Base-by-base conservation (phyloP, 2,329 filamentous ascomycete genomes). In the Monilinia laxa region DNA sequence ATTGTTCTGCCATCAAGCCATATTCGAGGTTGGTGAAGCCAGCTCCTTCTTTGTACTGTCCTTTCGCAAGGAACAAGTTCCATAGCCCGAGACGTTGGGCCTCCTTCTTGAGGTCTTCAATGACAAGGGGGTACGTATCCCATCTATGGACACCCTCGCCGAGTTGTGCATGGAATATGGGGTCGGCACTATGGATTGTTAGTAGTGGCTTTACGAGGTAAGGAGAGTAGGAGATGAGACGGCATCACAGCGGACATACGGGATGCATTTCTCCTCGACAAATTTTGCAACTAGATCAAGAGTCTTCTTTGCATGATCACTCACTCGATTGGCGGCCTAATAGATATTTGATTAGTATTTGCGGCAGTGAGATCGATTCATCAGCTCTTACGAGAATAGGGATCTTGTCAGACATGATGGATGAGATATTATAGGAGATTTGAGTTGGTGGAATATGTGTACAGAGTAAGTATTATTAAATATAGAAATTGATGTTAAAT, bases 51-150 rank as follows among this genome's bases (percentile, higher is more conserved):
- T 90, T 92, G 84, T 97, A 98, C 81, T 97, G 93, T 74, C 89
- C 93, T 82, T 91, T 94, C 71, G 95, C 92, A 73, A 99, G 80
- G 83, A 99, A 99, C 89, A 99, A 90, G 81, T 99, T 99, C 95
- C 95, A 99, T 56, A 99, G 83, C 1, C 94, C 95, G 35, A 97
- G 85, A 73, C 90, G 84, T 76, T 84, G 86, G 55, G 94, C 95
- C 78, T 93, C 91, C 71, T 80, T 82, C 85, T 98, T 98, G 73
- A 99, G 85, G 65, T 95, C 89, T 73, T 99, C 95, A 69, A 99
- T 85, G 73, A 98, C 84, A 53, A 83, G 77, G 0, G 95, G 94
- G 77, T 96, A 90, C 51, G 83, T 80, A 71, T 90, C 85, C 90
- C 94, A 98, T 82, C 94, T 87, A 69, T 86, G 80, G 60, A 88